phyloP scores from a whole-genome alignment of 345 rosid species.

The Citrus medica region DNA sequence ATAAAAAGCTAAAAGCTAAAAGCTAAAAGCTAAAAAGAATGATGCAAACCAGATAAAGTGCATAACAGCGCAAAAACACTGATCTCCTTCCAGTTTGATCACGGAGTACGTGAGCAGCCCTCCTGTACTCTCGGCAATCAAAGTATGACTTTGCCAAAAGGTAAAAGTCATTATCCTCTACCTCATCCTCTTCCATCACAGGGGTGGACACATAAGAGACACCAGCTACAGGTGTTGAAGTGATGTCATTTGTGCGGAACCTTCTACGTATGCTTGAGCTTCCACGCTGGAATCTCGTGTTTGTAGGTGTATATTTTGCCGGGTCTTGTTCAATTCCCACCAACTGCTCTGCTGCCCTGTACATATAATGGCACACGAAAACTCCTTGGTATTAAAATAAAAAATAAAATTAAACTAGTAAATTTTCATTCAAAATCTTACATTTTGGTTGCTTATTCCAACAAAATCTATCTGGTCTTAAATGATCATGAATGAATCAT shows the following conservation, averaged over 20 bases:
- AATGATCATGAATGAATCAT: neutral
- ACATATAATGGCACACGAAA: neutral
- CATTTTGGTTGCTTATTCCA: neutral
- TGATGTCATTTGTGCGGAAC: conserved; percentile 71
- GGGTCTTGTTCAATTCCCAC: conserved; percentile 94
- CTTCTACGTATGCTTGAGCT: conserved; percentile 90
- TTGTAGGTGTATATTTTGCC: conserved; percentile 79
- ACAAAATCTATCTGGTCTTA: neutral
- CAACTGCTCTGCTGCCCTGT: conserved; percentile 93
- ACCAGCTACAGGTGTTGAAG: conserved; percentile 66
- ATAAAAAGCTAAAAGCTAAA: neutral
- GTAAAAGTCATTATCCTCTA: conserved; percentile 69
- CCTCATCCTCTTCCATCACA: conserved; percentile 77
- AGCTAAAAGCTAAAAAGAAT: neutral
- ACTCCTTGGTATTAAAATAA: neutral
- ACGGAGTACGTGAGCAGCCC: conserved; percentile 83
- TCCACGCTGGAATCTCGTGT: conserved; percentile 95
- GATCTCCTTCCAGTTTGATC: conserved; percentile 80
- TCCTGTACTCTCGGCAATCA: conserved; percentile 78
- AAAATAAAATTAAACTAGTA: neutral
- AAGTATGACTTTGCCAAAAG: conserved; percentile 91
- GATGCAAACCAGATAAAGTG: conserved; percentile 79
- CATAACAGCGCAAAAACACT: conserved; percentile 81
- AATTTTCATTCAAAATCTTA: neutral
- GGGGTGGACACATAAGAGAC: conserved; percentile 78